Percentiles rank a stretch among this genome's conserved stretches.
These are phyloP conservation scores for Sordariomycetes sp. DNA, from an alignment of 2,329 filamentous ascomycete genomes.

Conservation along the genomic window DNA sequence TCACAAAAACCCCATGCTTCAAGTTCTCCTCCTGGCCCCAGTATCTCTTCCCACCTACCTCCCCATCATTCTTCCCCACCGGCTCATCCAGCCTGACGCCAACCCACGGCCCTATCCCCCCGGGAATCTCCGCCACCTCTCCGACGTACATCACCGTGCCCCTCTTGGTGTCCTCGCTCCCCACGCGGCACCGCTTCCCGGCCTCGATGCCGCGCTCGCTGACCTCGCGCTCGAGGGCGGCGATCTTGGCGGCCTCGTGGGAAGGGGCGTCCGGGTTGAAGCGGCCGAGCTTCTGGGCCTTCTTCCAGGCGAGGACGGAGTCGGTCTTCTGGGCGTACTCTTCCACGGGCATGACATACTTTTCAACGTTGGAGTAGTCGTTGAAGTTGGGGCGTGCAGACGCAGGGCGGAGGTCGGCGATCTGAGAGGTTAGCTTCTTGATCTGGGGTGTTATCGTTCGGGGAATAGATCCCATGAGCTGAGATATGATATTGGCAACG, in stretches of 20 bases:
- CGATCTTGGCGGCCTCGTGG: conserved; percentile 61
- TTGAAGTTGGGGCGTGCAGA: conserved; percentile 68
- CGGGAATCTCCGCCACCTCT: conserved; percentile 62
- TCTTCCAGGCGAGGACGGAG: conserved; percentile 92
- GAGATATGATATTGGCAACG: background rate
- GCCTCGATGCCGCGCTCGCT: conserved; percentile 54
- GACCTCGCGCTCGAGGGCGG: conserved; percentile 60
- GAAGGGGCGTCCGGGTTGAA: conserved; percentile 80
- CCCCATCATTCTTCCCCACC: conserved; percentile 74
- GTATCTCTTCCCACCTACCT: conserved; percentile 55
- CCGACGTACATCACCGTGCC: conserved; percentile 65
- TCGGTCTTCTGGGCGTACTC: conserved; percentile 82
- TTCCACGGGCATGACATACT: conserved; percentile 77
- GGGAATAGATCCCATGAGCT: background rate
- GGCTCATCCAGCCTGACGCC: conserved; percentile 70
- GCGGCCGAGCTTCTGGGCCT: conserved; percentile 84
- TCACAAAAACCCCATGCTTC: conserved; percentile 70
- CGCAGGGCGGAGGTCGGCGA: conserved; percentile 69
- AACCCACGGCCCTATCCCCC: conserved; percentile 54
- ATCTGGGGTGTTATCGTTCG: background rate
- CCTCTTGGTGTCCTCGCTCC: conserved; percentile 56
- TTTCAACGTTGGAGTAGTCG: conserved; percentile 72
- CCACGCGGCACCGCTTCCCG: conserved; percentile 54
- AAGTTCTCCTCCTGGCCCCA: conserved; percentile 53
- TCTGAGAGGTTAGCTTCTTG: conserved; percentile 34